phyloP scores from a whole-genome alignment of 441 rosid species.

The Erodium trifolium region DNA sequence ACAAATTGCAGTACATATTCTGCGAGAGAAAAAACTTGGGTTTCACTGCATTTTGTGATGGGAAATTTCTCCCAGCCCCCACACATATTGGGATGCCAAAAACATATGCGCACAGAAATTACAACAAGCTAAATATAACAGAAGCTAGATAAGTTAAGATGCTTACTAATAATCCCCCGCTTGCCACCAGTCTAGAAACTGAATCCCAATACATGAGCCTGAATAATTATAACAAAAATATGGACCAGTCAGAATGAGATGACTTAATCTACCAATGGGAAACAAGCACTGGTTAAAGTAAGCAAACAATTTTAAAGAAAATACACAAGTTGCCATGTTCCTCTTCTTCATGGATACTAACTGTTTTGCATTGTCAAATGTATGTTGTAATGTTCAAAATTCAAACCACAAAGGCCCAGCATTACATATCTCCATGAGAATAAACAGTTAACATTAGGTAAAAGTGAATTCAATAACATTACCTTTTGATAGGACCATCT shows the following conservation, averaged over 20 bases:
- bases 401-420: background rate
- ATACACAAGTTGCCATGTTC: background rate
- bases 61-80: background rate
- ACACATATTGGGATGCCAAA: background rate
- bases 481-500: conserved; percentile 84
- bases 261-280: background rate
- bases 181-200: conserved; percentile 65
- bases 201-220: conserved; percentile 91
- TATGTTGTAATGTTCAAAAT: background rate
- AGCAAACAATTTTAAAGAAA: background rate
- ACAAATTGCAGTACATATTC: no score
- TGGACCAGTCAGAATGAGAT: background rate
- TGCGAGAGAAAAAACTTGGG: background rate
- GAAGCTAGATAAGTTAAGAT: conserved; percentile 8
- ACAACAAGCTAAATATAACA: background rate
- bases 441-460: background rate
- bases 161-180: conserved; percentile 76
- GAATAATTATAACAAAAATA: conserved; percentile 14
- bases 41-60: background rate
- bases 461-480: conserved; percentile 4
- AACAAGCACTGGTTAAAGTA: background rate
- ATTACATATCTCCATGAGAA: background rate
- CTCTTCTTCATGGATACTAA: background rate
- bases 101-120: background rate
- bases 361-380: background rate